Percentiles rank a stretch among this genome's conserved stretches.
Evolutionary conservation across 2,329 filamentous ascomycete species (phyloP).

Genomic region (Pestalotiopsis sp.): DNA sequence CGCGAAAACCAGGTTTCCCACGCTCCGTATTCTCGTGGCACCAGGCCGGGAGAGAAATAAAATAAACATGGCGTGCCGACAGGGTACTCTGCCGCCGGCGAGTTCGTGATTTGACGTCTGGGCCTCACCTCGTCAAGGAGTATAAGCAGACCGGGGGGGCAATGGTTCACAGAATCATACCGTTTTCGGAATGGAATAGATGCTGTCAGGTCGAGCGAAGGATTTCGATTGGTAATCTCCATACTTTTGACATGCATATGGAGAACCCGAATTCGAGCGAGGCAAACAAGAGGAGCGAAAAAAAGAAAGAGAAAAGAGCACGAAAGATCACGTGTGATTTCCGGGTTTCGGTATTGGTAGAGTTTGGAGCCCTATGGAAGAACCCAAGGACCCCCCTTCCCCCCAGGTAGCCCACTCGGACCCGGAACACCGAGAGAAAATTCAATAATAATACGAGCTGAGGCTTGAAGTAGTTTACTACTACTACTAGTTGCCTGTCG

Average conservation of each 20-base stretch:
- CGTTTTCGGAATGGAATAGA: no score
- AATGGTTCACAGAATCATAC: no score
- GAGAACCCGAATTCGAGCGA: no score
- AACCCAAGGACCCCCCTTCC: no score
- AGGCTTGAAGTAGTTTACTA: no score
- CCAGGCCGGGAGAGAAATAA: not conserved
- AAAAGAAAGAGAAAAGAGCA: not conserved
- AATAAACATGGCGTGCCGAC: not conserved
- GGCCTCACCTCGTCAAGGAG: no score
- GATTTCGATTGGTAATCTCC: no score
- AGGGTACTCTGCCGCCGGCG: not conserved
- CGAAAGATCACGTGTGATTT: not conserved
- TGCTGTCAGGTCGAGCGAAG: no score
- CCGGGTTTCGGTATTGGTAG: not conserved
- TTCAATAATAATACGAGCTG: not conserved
- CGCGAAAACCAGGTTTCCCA: no score
- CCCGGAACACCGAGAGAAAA: not conserved
- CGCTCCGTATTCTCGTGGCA: not conserved
- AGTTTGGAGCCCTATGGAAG: not conserved
- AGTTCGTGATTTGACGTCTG: not conserved
- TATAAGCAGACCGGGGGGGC: no score
- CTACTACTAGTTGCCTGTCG: no score
- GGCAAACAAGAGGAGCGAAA: not conserved
- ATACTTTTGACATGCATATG: no score
- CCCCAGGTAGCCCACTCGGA: not conserved